Evolutionary conservation across 2,329 filamentous ascomycete genomes (phyloP).

Genomic region (Pseudopyrenochaeta lycopersici): DNA sequence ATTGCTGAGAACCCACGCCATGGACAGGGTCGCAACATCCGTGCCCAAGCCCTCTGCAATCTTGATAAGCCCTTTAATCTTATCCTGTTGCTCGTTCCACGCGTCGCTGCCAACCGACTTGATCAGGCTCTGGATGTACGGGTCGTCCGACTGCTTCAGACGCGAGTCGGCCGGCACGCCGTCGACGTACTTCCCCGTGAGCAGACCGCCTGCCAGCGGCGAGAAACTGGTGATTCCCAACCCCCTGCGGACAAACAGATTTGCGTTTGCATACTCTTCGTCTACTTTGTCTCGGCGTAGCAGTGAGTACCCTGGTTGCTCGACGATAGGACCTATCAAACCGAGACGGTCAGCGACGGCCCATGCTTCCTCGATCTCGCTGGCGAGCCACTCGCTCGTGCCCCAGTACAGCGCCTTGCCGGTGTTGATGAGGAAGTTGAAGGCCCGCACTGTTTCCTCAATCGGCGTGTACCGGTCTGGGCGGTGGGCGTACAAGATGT

Average conservation of each 20-base stretch:
- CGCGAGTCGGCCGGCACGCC: conserved; percentile 67
- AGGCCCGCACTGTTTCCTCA: conserved; percentile 69
- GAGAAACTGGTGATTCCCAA: conserved; percentile 65
- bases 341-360: conserved; percentile 68
- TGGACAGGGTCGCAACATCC: conserved; percentile 55
- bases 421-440: conserved; percentile 74
- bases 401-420: conserved; percentile 75
- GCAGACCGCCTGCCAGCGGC: conserved; percentile 64
- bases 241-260: conserved; percentile 61
- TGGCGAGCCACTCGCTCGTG: conserved; percentile 67
- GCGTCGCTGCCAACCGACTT: conserved; percentile 57
- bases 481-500: conserved; percentile 64
- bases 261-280: conserved; percentile 64
- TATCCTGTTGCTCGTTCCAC: conserved; percentile 66
- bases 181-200: conserved; percentile 71
- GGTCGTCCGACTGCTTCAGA: conserved; percentile 64
- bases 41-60: conserved; percentile 72
- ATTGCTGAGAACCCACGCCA: conserved; percentile 50
- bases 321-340: conserved; percentile 63
- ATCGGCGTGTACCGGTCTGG: too few relatives aligned
- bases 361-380: conserved; percentile 67
- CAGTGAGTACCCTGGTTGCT: conserved; percentile 66
- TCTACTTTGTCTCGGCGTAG: conserved; percentile 67
- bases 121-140: conserved; percentile 58
- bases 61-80: conserved; percentile 57